Evolutionary conservation across 805 yeast genomes (phyloP).

Genomic region (Hanseniaspora occidentalis): DNA sequence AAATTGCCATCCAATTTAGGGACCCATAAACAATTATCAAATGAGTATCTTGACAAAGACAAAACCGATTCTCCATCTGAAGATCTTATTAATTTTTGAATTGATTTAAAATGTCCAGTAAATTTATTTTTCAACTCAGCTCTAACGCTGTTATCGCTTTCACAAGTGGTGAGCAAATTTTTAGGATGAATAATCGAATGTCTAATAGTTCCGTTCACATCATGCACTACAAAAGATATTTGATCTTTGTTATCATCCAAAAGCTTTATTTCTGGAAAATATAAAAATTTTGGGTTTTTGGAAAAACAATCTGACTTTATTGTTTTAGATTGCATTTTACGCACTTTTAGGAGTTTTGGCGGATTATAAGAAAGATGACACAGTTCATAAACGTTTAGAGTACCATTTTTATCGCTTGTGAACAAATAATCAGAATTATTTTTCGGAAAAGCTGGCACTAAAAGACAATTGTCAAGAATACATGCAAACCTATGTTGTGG

Average conservation of each 20-base stretch:
- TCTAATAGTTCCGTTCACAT: constrained; percentile 27
- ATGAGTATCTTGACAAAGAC: constrained; percentile 43
- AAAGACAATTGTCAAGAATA: constrained; percentile 29
- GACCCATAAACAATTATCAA: constrained; percentile 51
- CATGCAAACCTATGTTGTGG: constrained; percentile 22
- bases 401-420: constrained; percentile 32
- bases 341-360: constrained; percentile 38
- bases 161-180: constrained; percentile 10
- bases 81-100: constrained; percentile 53
- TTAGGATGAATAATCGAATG: constrained; percentile 21
- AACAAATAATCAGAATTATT: constrained; percentile 24
- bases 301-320: constrained; percentile 19
- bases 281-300: constrained; percentile 22
- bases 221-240: constrained; percentile 35
- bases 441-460: constrained; percentile 17
- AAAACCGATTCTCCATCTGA: constrained; percentile 49
- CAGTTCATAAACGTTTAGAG: constrained; percentile 32
- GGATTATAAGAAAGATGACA: constrained; percentile 41
- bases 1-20: constrained; percentile 27
- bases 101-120: constrained; percentile 81
- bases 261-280: constrained; percentile 26
- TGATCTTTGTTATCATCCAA: constrained; percentile 16
- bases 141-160: constrained; percentile 6
- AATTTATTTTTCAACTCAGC: constrained; percentile 39
- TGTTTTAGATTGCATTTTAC: constrained; percentile 22